Evolutionary conservation across 1,284 basidiomycete genomes (phyloP).

Genomic region (Ceratobasidium sp.): DNA sequence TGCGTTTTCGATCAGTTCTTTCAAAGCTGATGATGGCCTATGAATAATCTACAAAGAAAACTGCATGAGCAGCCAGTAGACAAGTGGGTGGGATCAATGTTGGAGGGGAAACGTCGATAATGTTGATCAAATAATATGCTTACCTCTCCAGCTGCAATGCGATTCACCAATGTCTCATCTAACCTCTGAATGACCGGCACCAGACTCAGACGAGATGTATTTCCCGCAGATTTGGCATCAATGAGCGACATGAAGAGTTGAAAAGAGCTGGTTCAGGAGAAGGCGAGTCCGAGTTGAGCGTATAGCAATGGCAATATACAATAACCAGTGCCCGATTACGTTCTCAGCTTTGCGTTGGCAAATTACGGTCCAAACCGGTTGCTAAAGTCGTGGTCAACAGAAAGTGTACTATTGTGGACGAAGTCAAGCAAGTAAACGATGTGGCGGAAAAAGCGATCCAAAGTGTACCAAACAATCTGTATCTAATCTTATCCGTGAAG

Average conservation of each 20-base stretch:
- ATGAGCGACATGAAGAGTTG: conserved; percentile 25
- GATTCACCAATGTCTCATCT: conserved; percentile 73
- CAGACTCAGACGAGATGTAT: neutral
- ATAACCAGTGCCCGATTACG: too few relatives aligned
- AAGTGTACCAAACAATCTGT: too few relatives aligned
- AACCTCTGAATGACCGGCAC: conserved; percentile 65
- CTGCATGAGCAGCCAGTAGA: conserved; percentile 26
- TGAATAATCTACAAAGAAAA: conserved; percentile 83
- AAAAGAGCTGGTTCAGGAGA: too few relatives aligned
- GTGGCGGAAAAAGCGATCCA: too few relatives aligned
- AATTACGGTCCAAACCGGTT: too few relatives aligned
- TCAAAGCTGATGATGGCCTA: conserved; percentile 93
- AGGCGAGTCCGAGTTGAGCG: too few relatives aligned
- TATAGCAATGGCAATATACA: too few relatives aligned
- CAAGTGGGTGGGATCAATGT: neutral
- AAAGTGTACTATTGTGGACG: too few relatives aligned
- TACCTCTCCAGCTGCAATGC: conserved; percentile 70
- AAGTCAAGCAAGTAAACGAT: too few relatives aligned
- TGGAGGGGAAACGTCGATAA: neutral
- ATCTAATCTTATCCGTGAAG: too few relatives aligned
- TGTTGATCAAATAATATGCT: conserved; percentile 41
- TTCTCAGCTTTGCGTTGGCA: too few relatives aligned
- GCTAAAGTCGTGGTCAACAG: too few relatives aligned
- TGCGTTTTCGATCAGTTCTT: conserved; percentile 95
- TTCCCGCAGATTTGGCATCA: conserved; percentile 1